A percentile compares a stretch with the other conserved stretches of the same genome.
These are phyloP conservation scores for Didymella keratinophila DNA, from an alignment of 2,329 filamentous ascomycete genomes.

Conservation along the genomic window DNA sequence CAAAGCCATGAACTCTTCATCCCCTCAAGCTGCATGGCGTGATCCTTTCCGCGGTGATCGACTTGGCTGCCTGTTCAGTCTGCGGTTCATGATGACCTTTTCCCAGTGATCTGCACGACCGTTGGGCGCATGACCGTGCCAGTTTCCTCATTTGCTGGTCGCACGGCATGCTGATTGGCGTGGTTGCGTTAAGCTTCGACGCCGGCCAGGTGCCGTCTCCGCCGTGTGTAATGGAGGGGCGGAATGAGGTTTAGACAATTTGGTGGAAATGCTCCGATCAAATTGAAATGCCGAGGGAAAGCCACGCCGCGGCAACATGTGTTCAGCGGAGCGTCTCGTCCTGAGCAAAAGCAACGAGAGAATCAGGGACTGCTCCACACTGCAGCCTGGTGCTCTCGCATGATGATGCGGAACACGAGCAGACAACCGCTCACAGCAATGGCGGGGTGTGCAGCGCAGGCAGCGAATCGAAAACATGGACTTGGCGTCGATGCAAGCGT, in stretches of 20 bases:
- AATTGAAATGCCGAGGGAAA: constrained; percentile 14
- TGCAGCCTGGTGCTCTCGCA: background rate
- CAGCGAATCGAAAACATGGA: constrained; percentile 11
- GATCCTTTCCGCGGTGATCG: constrained; percentile 28
- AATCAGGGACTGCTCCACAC: background rate
- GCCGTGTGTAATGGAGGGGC: constrained; percentile 29
- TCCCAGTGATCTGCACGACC: constrained; percentile 43
- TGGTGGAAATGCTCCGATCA: constrained; percentile 12
- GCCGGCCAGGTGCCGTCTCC: constrained; percentile 29
- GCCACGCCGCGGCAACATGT: constrained; percentile 17
- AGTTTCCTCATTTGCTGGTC: constrained; percentile 37
- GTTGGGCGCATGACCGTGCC: constrained; percentile 48
- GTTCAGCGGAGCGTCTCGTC: constrained; percentile 6
- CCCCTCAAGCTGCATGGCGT: constrained; percentile 22
- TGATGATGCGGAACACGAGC: too few species aligned
- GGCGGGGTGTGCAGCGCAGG: constrained; percentile 13
- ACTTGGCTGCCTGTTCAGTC: constrained; percentile 17
- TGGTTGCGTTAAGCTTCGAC: constrained; percentile 38
- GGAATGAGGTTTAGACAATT: constrained; percentile 21
- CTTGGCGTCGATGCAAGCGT: constrained; percentile 21
- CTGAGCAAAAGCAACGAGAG: background rate
- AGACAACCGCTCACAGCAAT: background rate
- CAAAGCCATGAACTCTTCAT: constrained; percentile 1
- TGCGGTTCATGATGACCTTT: constrained; percentile 20
- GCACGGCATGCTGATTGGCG: constrained; percentile 35